A percentile compares a stretch with the other conserved stretches of the same genome.
Evolutionary conservation across 768 basidiomycete species (phyloP).

Genomic region (Rhodotorula graminis): DNA sequence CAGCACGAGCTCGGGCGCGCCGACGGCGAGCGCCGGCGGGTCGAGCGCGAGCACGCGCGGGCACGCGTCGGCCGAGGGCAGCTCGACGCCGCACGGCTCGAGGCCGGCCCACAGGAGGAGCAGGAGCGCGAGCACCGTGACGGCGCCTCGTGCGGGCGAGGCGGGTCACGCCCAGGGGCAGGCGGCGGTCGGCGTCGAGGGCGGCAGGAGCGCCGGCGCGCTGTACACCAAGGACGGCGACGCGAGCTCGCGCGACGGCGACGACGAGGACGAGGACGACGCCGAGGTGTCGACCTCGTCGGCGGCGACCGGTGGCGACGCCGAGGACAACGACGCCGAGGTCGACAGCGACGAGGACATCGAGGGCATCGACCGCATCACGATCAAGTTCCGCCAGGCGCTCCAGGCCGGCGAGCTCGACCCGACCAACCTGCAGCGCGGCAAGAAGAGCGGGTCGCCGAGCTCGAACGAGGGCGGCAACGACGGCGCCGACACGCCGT

Average conservation of each 20-base stretch:
- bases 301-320: background rate
- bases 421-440: constrained; percentile 28
- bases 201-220: background rate
- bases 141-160: background rate
- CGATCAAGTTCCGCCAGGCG: constrained; percentile 22
- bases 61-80: background rate
- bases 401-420: constrained; percentile 7
- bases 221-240: constrained; percentile 7
- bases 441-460: background rate
- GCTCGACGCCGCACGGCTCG: too few species aligned
- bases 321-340: background rate
- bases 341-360: constrained; percentile 24
- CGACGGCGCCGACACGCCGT: background rate
- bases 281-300: constrained; percentile 12
- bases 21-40: too few species aligned
- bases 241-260: constrained; percentile 28
- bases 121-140: background rate
- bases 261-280: constrained; percentile 37
- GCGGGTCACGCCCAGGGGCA: background rate
- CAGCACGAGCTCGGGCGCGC: background rate
- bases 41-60: background rate
- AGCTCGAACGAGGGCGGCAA: constrained; percentile 8
- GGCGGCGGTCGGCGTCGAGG: background rate
- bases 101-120: background rate
- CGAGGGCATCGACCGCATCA: constrained; percentile 33